Evolutionary conservation across 2,329 filamentous ascomycete species (phyloP).

Genomic region (Neofusicoccum cordaticola): DNA sequence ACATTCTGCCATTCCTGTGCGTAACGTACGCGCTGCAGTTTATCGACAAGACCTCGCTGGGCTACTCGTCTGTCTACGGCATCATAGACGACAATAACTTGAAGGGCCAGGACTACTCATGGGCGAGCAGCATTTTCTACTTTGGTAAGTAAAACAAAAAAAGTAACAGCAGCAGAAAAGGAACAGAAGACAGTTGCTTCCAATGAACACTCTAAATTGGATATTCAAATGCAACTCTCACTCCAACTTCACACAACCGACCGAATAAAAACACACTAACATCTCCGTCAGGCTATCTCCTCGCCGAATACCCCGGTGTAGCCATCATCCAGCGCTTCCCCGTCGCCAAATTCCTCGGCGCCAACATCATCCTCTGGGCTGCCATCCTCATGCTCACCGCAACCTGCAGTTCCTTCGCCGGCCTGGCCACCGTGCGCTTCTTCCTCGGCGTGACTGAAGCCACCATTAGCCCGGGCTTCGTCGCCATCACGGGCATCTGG

Average conservation of each 20-base stretch:
- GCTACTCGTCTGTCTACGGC: conserved; percentile 22
- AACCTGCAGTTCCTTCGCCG: conserved; percentile 57
- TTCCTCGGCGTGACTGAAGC: conserved; percentile 69
- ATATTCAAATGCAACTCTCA: conserved; percentile 39
- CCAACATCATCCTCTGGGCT: conserved; percentile 53
- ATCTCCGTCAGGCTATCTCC: conserved; percentile 18
- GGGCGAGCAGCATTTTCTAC: conserved; percentile 21
- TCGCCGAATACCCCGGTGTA: conserved; percentile 60
- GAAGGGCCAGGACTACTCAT: conserved; percentile 20
- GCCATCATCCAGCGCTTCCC: conserved; percentile 58
- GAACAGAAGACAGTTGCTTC: no score
- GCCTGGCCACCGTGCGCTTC: conserved; percentile 61
- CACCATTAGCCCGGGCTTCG: conserved; percentile 39
- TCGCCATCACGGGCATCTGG: conserved; percentile 60
- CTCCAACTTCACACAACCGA: conserved; percentile 50
- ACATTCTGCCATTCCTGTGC: conserved; percentile 55
- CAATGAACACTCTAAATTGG: no score
- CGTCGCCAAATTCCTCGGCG: conserved; percentile 47
- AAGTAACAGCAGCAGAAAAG: no score
- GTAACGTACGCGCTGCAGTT: conserved; percentile 63
- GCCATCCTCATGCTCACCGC: conserved; percentile 59
- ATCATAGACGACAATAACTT: conserved; percentile 20
- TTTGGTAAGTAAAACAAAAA: neutral
- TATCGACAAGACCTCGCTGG: conserved; percentile 61
- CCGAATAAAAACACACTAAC: neutral